A percentile compares a stretch with the other conserved stretches of the same genome.
phyloP scores from a whole-genome alignment of 169 alveolate genomes.

The Eimeria falciformis region DNA sequence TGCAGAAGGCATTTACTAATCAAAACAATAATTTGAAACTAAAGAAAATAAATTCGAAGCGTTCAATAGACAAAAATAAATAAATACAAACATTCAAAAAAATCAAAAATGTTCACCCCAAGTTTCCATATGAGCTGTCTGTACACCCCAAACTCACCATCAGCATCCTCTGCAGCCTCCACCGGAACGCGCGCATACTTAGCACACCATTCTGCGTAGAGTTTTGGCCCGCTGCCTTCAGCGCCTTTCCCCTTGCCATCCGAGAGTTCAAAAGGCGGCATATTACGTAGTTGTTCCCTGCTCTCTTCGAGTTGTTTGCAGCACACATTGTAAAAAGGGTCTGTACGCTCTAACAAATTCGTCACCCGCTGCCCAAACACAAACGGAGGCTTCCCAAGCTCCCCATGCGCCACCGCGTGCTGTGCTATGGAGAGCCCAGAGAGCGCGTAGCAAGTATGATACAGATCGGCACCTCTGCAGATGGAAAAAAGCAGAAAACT shows the following conservation, averaged over 20 bases:
- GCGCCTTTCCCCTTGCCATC: not conserved
- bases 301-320: not conserved
- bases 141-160: not conserved
- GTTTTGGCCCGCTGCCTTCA: not conserved
- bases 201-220: not conserved
- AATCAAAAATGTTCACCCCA: too few relatives aligned
- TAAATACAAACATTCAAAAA: too few relatives aligned
- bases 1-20: not conserved
- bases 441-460: slow-evolving; percentile 94
- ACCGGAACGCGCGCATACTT: not conserved
- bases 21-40: too few relatives aligned
- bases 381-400: not conserved
- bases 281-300: not conserved
- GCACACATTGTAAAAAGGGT: slow-evolving; percentile 19
- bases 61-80: too few relatives aligned
- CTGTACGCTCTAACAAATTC: not conserved
- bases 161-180: not conserved
- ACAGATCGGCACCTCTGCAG: slow-evolving; percentile 85
- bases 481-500: too few relatives aligned
- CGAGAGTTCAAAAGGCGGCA: not conserved
- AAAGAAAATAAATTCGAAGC: too few relatives aligned
- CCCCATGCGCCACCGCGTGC: slow-evolving; percentile 10
- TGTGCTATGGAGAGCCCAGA: slow-evolving; percentile 87
- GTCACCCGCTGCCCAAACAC: not conserved
- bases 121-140: too few relatives aligned